phyloP scores from a whole-genome alignment of 108 stramenopile genomes.

The Aurantiochytrium sp. region DNA sequence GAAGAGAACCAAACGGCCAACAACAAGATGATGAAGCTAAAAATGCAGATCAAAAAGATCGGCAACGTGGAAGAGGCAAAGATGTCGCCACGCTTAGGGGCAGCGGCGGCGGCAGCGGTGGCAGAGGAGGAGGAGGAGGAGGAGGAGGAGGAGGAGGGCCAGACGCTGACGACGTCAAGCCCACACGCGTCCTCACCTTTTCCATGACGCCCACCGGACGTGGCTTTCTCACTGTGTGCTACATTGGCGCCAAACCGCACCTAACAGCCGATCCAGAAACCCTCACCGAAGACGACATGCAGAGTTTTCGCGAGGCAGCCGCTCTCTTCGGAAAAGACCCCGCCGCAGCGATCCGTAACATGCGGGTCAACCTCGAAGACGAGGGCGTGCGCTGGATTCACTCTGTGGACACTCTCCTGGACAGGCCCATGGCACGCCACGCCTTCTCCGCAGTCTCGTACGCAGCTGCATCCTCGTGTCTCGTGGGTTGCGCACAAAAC shows the following conservation, averaged over 20 bases:
- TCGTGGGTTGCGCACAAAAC: neutral
- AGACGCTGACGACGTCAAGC: neutral
- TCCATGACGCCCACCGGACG: neutral
- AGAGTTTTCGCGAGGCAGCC: neutral
- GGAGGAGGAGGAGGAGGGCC: neutral
- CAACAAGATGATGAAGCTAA: too few relatives aligned
- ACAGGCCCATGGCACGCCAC: neutral
- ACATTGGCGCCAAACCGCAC: neutral
- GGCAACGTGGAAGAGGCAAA: too few relatives aligned
- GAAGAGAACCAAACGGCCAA: too few relatives aligned
- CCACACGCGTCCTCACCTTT: neutral
- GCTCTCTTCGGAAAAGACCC: neutral
- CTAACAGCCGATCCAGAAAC: neutral
- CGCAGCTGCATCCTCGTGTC: neutral
- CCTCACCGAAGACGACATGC: neutral
- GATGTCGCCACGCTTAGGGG: too few relatives aligned
- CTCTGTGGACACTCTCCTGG: neutral
- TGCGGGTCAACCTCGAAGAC: neutral
- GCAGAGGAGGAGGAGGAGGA: neutral
- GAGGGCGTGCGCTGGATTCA: constrained; percentile 1
- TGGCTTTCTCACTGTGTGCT: neutral
- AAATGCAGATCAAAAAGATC: too few relatives aligned
- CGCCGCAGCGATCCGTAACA: neutral
- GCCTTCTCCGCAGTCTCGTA: neutral
- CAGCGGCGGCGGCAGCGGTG: too few relatives aligned